Base-by-base conservation (phyloP, 2,329 filamentous ascomycete genomes). In the Pseudofabraea citricarpa region DNA sequence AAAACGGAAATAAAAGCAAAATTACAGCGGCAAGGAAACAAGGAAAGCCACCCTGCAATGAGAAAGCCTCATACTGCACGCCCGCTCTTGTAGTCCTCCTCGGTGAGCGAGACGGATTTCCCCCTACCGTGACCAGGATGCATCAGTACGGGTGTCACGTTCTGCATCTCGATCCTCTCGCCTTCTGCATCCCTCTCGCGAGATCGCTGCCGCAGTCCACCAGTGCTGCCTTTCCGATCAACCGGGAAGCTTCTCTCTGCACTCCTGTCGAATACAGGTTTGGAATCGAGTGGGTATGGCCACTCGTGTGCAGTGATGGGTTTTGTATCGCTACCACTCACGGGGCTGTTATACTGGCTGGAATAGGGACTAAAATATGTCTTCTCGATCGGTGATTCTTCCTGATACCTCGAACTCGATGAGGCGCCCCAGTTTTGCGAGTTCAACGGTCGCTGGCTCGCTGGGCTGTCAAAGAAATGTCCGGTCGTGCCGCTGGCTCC, bases 331-430 rank as follows among this genome's bases (percentile, higher is more conserved):
- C 32, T 43, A 13, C 54, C 56, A 3, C 43, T 51, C 5, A 77
- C 67, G 1, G 79, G 79, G 53, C 76, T 81, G 58, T 67, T 77
- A 61, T 72, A 81, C 46, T 79, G 74, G 31, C 76, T 79, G 16
- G 67, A 70, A 55, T 82, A 83, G 0, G 79, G 79, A 3, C 76
- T 80, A 50, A 79, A 72, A 4, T 18, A 8, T 12, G 7, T 20
- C 16, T 20, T 20, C 3, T 20, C 33, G 3, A 36, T 20, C 5
- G 33, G 33, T 13, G 33, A 36, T 20, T 5, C 20, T 20, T 9
- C 33, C 20, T 21, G 33, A n/a, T n/a, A n/a, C n/a, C n/a, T n/a
- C n/a, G n/a, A n/a, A n/a, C n/a, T n/a, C n/a, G n/a, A n/a, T n/a
- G n/a, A n/a, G n/a, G n/a, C n/a, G 33, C 33, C 33, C 33, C 33